Base-by-base conservation (phyloP, 805 yeast species). In the Metahyphopichia silvanorum region DNA sequence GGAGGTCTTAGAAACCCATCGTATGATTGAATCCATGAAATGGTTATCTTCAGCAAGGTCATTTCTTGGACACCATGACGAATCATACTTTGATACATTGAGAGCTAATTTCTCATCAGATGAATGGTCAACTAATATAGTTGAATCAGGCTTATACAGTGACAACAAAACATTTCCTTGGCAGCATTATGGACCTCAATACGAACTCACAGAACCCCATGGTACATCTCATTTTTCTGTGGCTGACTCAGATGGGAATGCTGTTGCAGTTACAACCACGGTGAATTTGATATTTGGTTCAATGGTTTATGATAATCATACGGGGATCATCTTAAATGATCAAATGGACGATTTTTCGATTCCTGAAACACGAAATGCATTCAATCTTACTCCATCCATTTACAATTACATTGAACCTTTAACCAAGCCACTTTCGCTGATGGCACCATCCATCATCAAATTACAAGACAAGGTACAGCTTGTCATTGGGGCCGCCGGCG, bases 281-380 rank as follows among this genome's bases (percentile, higher is more conserved):
- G 79, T 91, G 7, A 91, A 91, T 53, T 60, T 88, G 33, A 53
- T 76, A 24, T 91, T 88, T 60, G 98, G 98, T 1, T 79, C 93
- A 9, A 52, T 78, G 45, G 82, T 91, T 5, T 84, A 82, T 52
- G 97, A 91, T 53, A 79, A 82, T 1, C 54, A 38, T 2, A 89
- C 98, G 0, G 98, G 97, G 2, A 64, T 91, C 6, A 71, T 91
- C 7, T 60, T 91, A 49, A 91, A 91, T 60, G 79, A 86, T 46
- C 87, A 91, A 56, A 89, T 91, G 96, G 97, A 91, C 57, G 98
- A 91, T 53, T 91, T 91, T 50, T 82, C 95, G 6, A 66, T 76
- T 20, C 88, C 93, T 1, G 66, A 74, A 11, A 62, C 70, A 6
- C 66, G 74, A 12, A 91, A 91, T 56, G 82, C 87, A 11, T 91